Conservation (phyloP, 2,329 filamentous ascomycete species). For the Alternaria triticina region DNA sequence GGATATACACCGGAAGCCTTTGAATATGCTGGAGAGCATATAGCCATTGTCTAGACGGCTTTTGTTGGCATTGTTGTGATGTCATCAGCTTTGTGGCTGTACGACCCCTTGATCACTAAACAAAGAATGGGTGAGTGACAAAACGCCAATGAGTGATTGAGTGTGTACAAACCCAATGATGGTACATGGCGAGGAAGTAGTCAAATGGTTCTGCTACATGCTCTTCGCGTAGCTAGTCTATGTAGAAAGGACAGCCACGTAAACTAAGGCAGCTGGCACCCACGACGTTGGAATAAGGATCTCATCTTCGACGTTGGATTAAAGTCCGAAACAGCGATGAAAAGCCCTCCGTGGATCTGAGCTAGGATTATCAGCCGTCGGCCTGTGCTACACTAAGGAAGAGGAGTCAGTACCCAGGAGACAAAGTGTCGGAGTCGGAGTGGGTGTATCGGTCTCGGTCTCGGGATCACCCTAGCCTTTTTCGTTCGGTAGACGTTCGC, state of each 20-base stretch:
- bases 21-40: neutral
- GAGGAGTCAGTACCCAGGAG: neutral
- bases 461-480: conserved; percentile 1
- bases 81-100: neutral
- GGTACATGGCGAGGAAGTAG: neutral
- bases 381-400: conserved; percentile 6
- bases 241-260: neutral
- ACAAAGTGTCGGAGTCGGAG: neutral
- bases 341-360: neutral
- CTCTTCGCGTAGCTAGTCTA: neutral
- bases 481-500: conserved; percentile 5
- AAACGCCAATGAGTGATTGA: neutral
- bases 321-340: neutral
- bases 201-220: neutral
- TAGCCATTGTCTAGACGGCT: neutral
- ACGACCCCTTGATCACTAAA: neutral
- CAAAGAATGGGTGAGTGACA: neutral
- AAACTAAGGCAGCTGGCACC: neutral
- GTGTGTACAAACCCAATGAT: neutral
- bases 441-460: neutral
- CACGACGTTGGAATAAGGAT: neutral
- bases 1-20: neutral
- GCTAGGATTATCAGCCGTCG: conserved; percentile 3
- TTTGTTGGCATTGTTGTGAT: neutral
- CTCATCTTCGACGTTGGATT: neutral